These are phyloP conservation scores for Yamadazyma sp. DNA, from an alignment of 805 yeast genomes.

Conservation along the genomic window DNA sequence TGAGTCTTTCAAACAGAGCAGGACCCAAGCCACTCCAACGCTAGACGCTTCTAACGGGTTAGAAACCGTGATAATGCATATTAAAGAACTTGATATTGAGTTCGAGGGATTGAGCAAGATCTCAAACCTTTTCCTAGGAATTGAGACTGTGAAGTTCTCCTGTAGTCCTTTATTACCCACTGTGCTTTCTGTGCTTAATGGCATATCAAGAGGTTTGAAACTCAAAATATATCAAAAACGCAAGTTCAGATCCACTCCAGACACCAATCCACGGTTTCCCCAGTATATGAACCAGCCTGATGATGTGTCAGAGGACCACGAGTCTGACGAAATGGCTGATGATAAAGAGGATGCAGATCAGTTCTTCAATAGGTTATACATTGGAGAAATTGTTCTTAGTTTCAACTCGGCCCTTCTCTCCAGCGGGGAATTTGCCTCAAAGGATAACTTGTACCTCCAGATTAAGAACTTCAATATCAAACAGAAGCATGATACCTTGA, in stretches of 20 bases:
- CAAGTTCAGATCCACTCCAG: constrained; percentile 14
- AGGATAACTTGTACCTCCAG: constrained; percentile 24
- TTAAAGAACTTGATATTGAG: constrained; percentile 39
- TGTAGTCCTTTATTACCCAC: constrained; percentile 45
- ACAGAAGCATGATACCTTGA: constrained; percentile 41
- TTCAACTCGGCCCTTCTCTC: constrained; percentile 46
- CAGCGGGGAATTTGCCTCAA: constrained; percentile 43
- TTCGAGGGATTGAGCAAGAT: constrained; percentile 49
- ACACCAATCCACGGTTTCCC: too few species aligned
- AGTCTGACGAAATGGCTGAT: constrained; percentile 6
- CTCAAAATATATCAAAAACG: constrained; percentile 31
- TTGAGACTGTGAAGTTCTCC: constrained; percentile 44
- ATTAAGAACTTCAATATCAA: constrained; percentile 36
- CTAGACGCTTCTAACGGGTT: constrained; percentile 14
- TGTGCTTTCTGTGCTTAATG: constrained; percentile 33
- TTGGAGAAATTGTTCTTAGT: constrained; percentile 40
- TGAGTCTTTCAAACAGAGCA: constrained; percentile 32
- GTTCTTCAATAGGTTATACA: constrained; percentile 38
- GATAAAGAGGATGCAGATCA: constrained; percentile 16
- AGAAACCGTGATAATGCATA: constrained; percentile 19
- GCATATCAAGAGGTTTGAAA: constrained; percentile 36
- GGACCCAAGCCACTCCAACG: constrained; percentile 1
- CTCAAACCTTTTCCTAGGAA: constrained; percentile 35
- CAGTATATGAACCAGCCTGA: background rate
- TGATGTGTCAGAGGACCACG: constrained; percentile 18